phyloP scores from a whole-genome alignment of 2,329 filamentous ascomycete species.

The Aspergillus awamori region DNA sequence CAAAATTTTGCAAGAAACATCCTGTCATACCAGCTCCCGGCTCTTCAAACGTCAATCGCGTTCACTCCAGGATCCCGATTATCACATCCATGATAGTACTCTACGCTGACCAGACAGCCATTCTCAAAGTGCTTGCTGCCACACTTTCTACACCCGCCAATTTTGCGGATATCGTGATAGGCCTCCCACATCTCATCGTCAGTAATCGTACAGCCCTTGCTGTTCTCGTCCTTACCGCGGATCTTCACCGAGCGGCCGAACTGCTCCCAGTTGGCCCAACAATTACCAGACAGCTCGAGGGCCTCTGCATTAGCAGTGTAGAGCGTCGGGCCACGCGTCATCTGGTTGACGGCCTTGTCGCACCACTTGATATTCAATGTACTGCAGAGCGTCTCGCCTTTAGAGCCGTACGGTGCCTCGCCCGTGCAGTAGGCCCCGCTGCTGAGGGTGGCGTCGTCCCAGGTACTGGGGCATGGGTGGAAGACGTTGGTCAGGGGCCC shows the following conservation, averaged over 20 bases:
- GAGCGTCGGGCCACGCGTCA: background rate
- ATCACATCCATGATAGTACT: conserved; percentile 22
- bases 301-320: background rate
- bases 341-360: conserved; percentile 18
- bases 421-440: background rate
- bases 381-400: conserved; percentile 17
- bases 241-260: conserved; percentile 1
- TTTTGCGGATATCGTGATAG: conserved; percentile 21
- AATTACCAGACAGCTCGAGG: background rate
- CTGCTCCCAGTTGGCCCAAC: conserved; percentile 3
- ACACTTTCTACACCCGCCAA: conserved; percentile 21
- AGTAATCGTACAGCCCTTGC: background rate
- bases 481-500: conserved; percentile 15
- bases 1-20: too few species aligned
- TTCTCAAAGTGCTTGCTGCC: conserved; percentile 16
- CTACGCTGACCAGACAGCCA: conserved; percentile 21
- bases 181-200: conserved; percentile 17
- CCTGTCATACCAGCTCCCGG: too few species aligned
- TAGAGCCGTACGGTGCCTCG: conserved; percentile 10
- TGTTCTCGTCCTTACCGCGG: conserved; percentile 1
- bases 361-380: conserved; percentile 18
- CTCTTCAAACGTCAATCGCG: background rate
- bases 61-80: conserved; percentile 2
- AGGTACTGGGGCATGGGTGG: conserved; percentile 8
- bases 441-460: too few species aligned